A percentile compares a stretch with the other conserved stretches of the same genome.
These are phyloP conservation scores for Fusarium aywerte DNA, from an alignment of 2,329 filamentous ascomycete genomes.

Conservation along the genomic window DNA sequence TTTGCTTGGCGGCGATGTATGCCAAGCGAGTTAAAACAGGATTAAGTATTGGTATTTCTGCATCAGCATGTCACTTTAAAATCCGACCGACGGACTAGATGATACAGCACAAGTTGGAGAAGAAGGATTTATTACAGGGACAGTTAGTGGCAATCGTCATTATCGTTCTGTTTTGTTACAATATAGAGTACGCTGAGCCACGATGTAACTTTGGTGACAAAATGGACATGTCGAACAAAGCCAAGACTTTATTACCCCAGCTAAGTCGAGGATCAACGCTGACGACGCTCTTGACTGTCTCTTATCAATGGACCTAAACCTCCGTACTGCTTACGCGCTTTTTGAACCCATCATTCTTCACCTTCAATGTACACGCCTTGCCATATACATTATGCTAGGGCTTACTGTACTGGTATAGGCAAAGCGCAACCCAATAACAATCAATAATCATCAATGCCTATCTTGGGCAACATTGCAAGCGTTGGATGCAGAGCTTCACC, in stretches of 20 bases:
- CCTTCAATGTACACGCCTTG: too few species aligned
- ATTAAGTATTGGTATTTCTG: background rate
- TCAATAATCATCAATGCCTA: rapidly evolving
- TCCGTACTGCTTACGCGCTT: background rate
- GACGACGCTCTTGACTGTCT: background rate
- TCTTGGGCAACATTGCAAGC: background rate
- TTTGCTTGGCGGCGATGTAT: slow-evolving; percentile 20
- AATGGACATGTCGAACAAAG: background rate
- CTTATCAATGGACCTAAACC: background rate
- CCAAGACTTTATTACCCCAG: background rate
- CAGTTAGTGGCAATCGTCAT: background rate
- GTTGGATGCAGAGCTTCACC: rapidly evolving
- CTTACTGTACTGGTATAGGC: too few species aligned
- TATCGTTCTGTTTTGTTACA: background rate
- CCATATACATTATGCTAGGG: too few species aligned
- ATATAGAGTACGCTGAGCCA: background rate
- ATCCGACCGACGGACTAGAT: background rate
- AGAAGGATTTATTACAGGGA: background rate
- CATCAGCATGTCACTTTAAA: background rate
- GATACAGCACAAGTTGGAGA: background rate
- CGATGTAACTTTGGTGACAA: background rate
- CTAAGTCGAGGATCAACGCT: background rate
- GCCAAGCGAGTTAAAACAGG: slow-evolving; percentile 21
- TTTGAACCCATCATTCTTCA: too few species aligned
- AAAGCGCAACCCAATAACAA: too few species aligned